Evolutionary conservation across 1,139 yeast species (phyloP).

Genomic region (Taiozyma sp.): DNA sequence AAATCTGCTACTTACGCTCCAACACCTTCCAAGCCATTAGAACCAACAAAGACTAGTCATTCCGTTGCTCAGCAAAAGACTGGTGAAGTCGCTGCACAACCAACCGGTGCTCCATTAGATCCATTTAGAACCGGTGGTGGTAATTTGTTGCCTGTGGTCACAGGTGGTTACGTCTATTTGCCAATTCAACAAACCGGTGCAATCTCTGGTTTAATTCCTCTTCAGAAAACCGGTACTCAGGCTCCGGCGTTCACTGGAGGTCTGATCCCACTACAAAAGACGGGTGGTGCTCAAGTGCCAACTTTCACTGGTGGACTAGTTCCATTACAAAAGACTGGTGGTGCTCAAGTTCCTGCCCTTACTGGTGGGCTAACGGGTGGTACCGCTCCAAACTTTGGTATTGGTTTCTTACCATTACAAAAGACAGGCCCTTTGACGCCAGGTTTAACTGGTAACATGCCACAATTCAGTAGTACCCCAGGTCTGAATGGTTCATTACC

Average conservation of each 20-base stretch:
- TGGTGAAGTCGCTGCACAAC: slow-evolving; percentile 35
- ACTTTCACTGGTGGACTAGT: slow-evolving; percentile 25
- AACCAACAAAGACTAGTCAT: slow-evolving; percentile 51
- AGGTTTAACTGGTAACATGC: slow-evolving; percentile 5
- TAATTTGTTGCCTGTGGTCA: slow-evolving; percentile 35
- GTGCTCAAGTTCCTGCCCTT: not conserved
- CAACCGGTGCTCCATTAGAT: slow-evolving; percentile 46
- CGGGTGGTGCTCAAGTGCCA: slow-evolving; percentile 37
- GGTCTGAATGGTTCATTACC: not conserved
- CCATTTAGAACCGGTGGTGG: slow-evolving; percentile 45
- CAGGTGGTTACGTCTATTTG: slow-evolving; percentile 35
- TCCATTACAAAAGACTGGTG: slow-evolving; percentile 39
- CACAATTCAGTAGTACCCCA: slow-evolving; percentile 2
- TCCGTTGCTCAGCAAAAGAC: slow-evolving; percentile 33
- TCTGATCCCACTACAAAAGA: slow-evolving; percentile 44
- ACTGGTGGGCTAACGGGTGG: not conserved
- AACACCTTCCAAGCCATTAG: slow-evolving; percentile 33
- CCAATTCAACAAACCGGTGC: slow-evolving; percentile 37
- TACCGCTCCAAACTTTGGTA: slow-evolving; percentile 23
- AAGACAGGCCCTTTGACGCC: slow-evolving; percentile 26
- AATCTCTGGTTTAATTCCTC: slow-evolving; percentile 25
- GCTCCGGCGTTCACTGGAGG: slow-evolving; percentile 12
- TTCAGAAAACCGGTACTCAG: slow-evolving; percentile 37
- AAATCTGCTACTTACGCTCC: slow-evolving; percentile 32
- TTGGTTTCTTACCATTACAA: slow-evolving; percentile 34